Percentiles rank a stretch among this genome's conserved stretches.
phyloP scores from a whole-genome alignment of 2,329 filamentous ascomycete genomes.

The Daldinia sp. region DNA sequence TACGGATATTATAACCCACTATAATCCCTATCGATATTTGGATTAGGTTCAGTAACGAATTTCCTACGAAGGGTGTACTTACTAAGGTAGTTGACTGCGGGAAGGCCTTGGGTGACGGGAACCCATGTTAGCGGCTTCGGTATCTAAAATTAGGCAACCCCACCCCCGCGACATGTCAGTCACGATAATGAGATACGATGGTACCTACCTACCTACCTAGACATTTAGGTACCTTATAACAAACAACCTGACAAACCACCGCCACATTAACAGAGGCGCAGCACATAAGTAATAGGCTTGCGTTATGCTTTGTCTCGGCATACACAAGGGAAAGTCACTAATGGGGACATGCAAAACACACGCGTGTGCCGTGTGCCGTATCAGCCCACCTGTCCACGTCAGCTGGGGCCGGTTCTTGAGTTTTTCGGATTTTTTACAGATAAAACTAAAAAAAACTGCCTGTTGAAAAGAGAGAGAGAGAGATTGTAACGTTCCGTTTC shows the following conservation, averaged over 20 bases:
- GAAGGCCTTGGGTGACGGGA: not conserved
- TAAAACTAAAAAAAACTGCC: not conserved
- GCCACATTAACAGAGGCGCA: slow-evolving; percentile 37
- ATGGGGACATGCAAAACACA: slow-evolving; percentile 19
- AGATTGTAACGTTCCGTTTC: slow-evolving; percentile 10
- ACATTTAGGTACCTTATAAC: not conserved
- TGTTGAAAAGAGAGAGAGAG: not conserved
- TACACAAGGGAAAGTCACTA: slow-evolving; percentile 6
- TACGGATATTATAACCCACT: too few relatives aligned
- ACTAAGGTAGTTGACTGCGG: not conserved
- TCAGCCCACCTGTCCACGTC: slow-evolving; percentile 41
- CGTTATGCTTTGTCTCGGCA: slow-evolving; percentile 21
- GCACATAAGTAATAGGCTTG: slow-evolving; percentile 17
- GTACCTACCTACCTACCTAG: not conserved
- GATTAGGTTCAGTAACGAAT: too few relatives aligned
- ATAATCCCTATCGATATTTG: too few relatives aligned
- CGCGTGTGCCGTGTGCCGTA: slow-evolving; percentile 11
- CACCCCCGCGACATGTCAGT: not conserved
- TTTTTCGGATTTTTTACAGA: slow-evolving; percentile 13
- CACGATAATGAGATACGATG: slow-evolving; percentile 2
- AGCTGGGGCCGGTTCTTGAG: slow-evolving; percentile 25
- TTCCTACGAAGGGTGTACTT: not conserved
- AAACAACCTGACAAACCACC: slow-evolving; percentile 4
- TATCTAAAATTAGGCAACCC: slow-evolving; percentile 34
- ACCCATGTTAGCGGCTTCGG: slow-evolving; percentile 20